Percentiles rank a stretch among this genome's conserved stretches.
Conservation (phyloP, 257 asterid genomes). For the Solanum lignicaule region DNA sequence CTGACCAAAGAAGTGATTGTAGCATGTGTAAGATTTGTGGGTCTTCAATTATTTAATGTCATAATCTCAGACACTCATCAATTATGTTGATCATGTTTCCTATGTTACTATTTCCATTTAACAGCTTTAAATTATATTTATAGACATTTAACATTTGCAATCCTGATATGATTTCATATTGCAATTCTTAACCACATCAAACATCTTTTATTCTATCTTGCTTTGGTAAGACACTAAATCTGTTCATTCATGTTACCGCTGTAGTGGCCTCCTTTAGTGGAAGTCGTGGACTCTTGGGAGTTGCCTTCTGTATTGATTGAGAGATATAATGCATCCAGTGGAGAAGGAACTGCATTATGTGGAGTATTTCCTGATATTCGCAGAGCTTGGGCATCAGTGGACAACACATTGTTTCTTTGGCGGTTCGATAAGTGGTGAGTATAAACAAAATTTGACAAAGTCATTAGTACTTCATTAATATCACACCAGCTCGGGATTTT, state of each 20-base stretch:
- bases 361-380: constrained; percentile 94
- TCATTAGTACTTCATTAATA: neutral
- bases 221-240: neutral
- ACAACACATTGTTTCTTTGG: constrained; percentile 86
- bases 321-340: constrained; percentile 86
- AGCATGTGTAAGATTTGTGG: neutral
- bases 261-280: constrained; percentile 97
- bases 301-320: constrained; percentile 84
- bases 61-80: neutral
- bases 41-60: neutral
- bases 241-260: constrained; percentile 7
- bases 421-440: constrained; percentile 91
- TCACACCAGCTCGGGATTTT: neutral
- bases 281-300: constrained; percentile 92
- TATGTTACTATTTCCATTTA: neutral
- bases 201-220: neutral
- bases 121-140: neutral
- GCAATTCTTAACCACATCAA: neutral
- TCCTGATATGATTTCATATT: neutral
- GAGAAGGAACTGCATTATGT: constrained; percentile 96
- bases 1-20: neutral
- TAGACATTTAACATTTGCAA: neutral
- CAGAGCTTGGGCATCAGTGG: constrained; percentile 99
- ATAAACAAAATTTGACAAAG: neutral
- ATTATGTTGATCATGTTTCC: neutral